Evolutionary conservation across 148 eudicot genomes (phyloP), one percentile per base, ranked within the genome.

Genomic region (Hydrangea macrophylla): DNA sequence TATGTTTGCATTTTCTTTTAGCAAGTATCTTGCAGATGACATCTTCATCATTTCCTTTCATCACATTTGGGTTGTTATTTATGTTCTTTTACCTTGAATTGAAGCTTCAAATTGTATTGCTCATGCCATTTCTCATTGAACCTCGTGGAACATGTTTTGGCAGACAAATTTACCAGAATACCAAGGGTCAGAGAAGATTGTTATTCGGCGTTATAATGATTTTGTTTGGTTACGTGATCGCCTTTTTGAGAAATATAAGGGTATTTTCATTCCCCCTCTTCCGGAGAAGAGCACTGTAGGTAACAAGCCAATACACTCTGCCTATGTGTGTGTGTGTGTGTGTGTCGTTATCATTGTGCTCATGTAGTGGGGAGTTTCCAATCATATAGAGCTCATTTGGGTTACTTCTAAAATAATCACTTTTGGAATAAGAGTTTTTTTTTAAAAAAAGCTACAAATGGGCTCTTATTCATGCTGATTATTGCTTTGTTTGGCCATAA

Each of bases 211-310:
- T 27, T 95, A 95, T 59, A 91, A 75, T 35, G 99, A 91, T 73
- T 95, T 95, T 79, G 92, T 91, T 66, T 95, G 99, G 99, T 62
- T 91, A 64, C 89, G 87, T 58, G 99, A 95, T 72, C 92, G 97
- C 33, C 92, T 95, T 64, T 95, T 91, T 76, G 99, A 95, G 80
- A 85, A 83, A 80, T 95, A 82, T 78, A 95, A 87, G 88, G 99
- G 99, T 55, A 73, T 95, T 55, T 95, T 95, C 62, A 83, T 95
- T 71, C 99, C 99, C 55, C 99, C 99, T 63, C 88, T 95, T 70
- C 99, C 99, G 22, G 97, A 95, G 85, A 95, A 95, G 85, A 95
- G 87, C 77, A 95, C 99, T 45, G 97, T 95, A 72, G 99, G 99
- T 95, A 85, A 71, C 74, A 27, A 60, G 54, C 42, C 22, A 26